Conservation (phyloP, 73 alveolate species). For the Stentor coeruleus region DNA sequence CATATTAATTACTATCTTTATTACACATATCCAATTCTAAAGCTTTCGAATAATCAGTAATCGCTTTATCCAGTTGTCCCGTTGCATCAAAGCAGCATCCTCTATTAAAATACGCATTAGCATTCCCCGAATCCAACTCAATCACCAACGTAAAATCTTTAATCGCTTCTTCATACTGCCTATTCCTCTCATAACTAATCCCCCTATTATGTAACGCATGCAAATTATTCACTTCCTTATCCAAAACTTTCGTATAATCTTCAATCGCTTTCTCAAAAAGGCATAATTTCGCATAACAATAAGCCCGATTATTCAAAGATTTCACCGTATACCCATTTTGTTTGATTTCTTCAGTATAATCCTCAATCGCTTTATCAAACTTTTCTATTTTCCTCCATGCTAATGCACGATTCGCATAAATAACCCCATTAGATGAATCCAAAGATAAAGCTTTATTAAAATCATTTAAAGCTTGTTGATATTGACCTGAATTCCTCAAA, state of each 20-base stretch:
- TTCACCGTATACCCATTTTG: slow-evolving; percentile 63
- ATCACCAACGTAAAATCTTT: slow-evolving; percentile 19
- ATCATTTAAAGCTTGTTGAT: slow-evolving; percentile 82
- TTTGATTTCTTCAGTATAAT: slow-evolving; percentile 80
- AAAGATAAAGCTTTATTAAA: slow-evolving; percentile 84
- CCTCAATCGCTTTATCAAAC: slow-evolving; percentile 83
- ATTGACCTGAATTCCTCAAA: slow-evolving; percentile 79
- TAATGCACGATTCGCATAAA: slow-evolving; percentile 92
- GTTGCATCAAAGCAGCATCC: slow-evolving; percentile 96
- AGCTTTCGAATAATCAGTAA: slow-evolving; percentile 89
- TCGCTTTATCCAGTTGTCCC: slow-evolving; percentile 91
- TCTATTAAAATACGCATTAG: slow-evolving; percentile 97
- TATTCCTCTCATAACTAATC: slow-evolving; percentile 85
- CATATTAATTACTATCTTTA: slow-evolving; percentile 76
- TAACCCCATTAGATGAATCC: slow-evolving; percentile 86
- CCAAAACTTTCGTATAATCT: slow-evolving; percentile 79
- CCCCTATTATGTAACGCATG: slow-evolving; percentile 97
- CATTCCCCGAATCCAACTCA: slow-evolving; percentile 70
- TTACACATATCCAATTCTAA: slow-evolving; percentile 86
- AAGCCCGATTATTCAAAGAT: slow-evolving; percentile 91
- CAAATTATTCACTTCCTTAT: slow-evolving; percentile 69
- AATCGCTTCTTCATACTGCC: slow-evolving; percentile 69
- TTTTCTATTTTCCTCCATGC: slow-evolving; percentile 93
- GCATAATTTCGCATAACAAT: slow-evolving; percentile 91
- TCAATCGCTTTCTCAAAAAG: slow-evolving; percentile 83